Evolutionary conservation across 2,329 filamentous ascomycete genomes (phyloP).

Genomic region (Dothidotthia symphoricarpi): DNA sequence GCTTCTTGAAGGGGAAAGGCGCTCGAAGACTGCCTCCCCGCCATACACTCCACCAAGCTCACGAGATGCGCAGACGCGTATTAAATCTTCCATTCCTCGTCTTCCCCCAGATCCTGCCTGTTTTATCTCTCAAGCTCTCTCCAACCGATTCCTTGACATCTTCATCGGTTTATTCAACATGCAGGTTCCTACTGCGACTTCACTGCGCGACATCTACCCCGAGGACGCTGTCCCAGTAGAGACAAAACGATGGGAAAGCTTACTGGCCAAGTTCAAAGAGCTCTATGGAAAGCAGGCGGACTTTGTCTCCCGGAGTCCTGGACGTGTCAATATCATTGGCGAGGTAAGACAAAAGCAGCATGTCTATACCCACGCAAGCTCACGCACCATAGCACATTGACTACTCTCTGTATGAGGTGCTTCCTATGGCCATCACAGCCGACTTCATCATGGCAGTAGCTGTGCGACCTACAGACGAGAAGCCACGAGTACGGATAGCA

Average conservation of each 20-base stretch:
- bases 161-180: conserved; percentile 17
- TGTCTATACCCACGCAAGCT: conserved; percentile 5
- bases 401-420: conserved; percentile 92
- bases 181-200: conserved; percentile 70
- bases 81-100: conserved; percentile 8
- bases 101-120: conserved; percentile 1
- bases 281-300: conserved; percentile 68
- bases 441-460: conserved; percentile 85
- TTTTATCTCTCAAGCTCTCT: conserved; percentile 4
- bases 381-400: conserved; percentile 72
- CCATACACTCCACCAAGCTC: conserved; percentile 18
- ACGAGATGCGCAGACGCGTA: conserved; percentile 10
- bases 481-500: conserved; percentile 68
- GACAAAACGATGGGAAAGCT: conserved; percentile 69
- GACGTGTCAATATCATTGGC: conserved; percentile 96
- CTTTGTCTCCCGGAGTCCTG: conserved; percentile 86
- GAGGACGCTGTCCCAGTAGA: conserved; percentile 67
- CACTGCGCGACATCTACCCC: conserved; percentile 81
- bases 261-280: conserved; percentile 69
- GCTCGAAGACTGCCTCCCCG: conserved; percentile 21
- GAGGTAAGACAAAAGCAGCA: conserved; percentile 51
- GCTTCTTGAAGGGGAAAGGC: conserved; percentile 20
- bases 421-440: conserved; percentile 92
- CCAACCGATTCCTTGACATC: not conserved
- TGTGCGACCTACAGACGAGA: conserved; percentile 52